Evolutionary conservation across 352 stramenopile genomes (phyloP), one percentile per base, ranked within the genome.

Genomic region (Phytophthora sansomeana): DNA sequence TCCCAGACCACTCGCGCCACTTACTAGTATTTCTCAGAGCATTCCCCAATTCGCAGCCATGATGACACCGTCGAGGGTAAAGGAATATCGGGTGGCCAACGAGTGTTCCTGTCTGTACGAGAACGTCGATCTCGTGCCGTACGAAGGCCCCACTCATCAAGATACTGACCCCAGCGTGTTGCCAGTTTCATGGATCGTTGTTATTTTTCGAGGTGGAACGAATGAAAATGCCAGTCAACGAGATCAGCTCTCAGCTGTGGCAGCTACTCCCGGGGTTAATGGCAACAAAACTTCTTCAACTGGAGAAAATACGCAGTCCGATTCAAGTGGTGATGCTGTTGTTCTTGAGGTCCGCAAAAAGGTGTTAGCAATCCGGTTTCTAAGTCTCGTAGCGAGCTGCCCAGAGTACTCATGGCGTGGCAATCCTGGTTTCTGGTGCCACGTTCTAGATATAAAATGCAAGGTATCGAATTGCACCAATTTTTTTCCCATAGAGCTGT

Each of bases 361-460:
- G 46, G 46, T 84, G 7, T 69, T 67, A 9, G 75, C 75, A 2
- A 57, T 80, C 0, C 60, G 62, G 14, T 63, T 73, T 36, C 39
- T 84, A 21, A 75, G 69, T 46, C 42, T 67, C 8, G 24, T 72
- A n/a, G 72, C 73, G 9, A 29, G 49, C 6, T 63, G 50, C 29
- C 36, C 38, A 30, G 70, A 48, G 19, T 81, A 74, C 52, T 66
- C 72, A 14, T 77, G 71, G 69, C 59, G 58, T 32, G 49, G 48
- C 5, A 77, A 78, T 48, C 69, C 71, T 35, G 13, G n/a, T 29
- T 84, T 84, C 48, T 84, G 75, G 73, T 36, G 28, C 29, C 69
- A 67, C 8, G 49, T 77, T 28, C 36, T 80, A 13, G 19, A 49
- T 4, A 43, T 26, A 24, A 1, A 63, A 2, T 76, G 60, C 29